Percentiles rank a stretch among this genome's conserved stretches.
Conservation (phyloP, 2,329 filamentous ascomycete genomes). For the Neonectria ditissima region DNA sequence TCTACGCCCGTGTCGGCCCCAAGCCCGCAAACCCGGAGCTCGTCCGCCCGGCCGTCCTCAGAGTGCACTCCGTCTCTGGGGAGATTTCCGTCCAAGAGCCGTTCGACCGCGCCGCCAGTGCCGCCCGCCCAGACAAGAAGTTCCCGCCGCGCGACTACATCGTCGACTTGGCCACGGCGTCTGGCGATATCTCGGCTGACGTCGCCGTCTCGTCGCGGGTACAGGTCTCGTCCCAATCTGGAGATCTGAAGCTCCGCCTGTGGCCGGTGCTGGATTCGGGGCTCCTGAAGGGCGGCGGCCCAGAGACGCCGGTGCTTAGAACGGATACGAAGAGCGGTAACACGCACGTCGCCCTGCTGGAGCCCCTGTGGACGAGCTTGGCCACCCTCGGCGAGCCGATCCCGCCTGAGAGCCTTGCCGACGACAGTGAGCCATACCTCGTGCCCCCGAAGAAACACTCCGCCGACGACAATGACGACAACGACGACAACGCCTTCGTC, state of each 20-base stretch:
- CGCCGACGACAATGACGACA: neutral
- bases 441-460: constrained; percentile 8
- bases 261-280: constrained; percentile 56
- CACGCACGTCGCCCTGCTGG: constrained; percentile 54
- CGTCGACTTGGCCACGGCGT: constrained; percentile 57
- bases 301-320: constrained; percentile 47
- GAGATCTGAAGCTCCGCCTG: constrained; percentile 55
- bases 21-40: constrained; percentile 51
- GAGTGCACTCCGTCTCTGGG: constrained; percentile 58
- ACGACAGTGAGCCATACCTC: constrained; percentile 37
- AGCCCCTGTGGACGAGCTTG: constrained; percentile 57
- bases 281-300: constrained; percentile 26
- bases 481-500: constrained; percentile 5
- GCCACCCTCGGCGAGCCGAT: constrained; percentile 20
- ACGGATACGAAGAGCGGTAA: constrained; percentile 60
- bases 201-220: constrained; percentile 55
- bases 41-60: constrained; percentile 55
- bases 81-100: constrained; percentile 56
- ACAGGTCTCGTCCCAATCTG: constrained; percentile 55
- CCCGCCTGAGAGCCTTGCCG: constrained; percentile 29
- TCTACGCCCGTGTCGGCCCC: constrained; percentile 56
- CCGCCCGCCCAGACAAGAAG: constrained; percentile 33
- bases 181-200: constrained; percentile 56
- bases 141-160: constrained; percentile 62
- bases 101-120: constrained; percentile 42